Percentiles rank a stretch among this genome's conserved stretches.
These are phyloP conservation scores for Alternaria sp. DNA, from an alignment of 2,329 filamentous ascomycete species.

Conservation along the genomic window DNA sequence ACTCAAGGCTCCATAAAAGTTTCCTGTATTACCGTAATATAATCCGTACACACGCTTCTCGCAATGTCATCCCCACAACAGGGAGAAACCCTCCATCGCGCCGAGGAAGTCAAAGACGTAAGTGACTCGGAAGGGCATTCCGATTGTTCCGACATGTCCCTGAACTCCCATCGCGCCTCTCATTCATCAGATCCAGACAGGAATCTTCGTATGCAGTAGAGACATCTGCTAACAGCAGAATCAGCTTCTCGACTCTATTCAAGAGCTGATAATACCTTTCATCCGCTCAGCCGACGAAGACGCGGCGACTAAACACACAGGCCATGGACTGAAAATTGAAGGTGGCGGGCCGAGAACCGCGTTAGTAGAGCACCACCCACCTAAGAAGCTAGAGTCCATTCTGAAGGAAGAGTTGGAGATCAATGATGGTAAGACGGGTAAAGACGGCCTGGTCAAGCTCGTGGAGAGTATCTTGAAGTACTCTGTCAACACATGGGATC, in stretches of 20 bases:
- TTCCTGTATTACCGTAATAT: not conserved
- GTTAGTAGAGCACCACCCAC: slow-evolving; percentile 54
- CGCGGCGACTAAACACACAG: slow-evolving; percentile 62
- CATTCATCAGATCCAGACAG: not conserved
- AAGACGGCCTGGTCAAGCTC: slow-evolving; percentile 52
- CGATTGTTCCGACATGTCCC: slow-evolving; percentile 11
- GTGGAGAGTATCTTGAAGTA: slow-evolving; percentile 77
- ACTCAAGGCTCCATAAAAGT: not conserved
- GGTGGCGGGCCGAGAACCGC: slow-evolving; percentile 58
- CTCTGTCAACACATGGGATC: slow-evolving; percentile 98
- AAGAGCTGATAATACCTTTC: slow-evolving; percentile 72
- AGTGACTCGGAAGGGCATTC: slow-evolving; percentile 12
- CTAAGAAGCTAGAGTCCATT: slow-evolving; percentile 51
- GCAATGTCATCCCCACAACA: slow-evolving; percentile 5
- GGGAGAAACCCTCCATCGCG: slow-evolving; percentile 36
- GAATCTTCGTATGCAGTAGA: not conserved
- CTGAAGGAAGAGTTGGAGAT: slow-evolving; percentile 45
- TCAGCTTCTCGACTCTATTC: slow-evolving; percentile 58
- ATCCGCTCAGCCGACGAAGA: slow-evolving; percentile 72
- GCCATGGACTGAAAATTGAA: slow-evolving; percentile 68
- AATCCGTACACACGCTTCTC: not conserved
- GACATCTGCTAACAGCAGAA: not conserved
- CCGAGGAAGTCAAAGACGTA: slow-evolving; percentile 50
- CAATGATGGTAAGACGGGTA: slow-evolving; percentile 49
- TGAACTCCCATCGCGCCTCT: slow-evolving; percentile 4